Base-by-base conservation (phyloP, 768 basidiomycete genomes). In the Boletus rex-veris region DNA sequence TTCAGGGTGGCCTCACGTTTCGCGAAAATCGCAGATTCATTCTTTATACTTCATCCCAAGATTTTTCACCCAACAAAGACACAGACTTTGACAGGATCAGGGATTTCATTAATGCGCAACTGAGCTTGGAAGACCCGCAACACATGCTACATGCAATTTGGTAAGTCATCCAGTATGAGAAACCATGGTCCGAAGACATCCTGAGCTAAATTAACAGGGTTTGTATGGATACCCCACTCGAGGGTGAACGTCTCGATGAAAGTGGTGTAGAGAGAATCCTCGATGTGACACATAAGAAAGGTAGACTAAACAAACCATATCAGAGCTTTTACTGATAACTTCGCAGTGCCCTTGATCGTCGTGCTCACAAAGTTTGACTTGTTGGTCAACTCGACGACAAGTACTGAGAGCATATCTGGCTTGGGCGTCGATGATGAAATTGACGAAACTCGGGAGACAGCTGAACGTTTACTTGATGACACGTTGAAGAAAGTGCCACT, bases 201-300 rank as follows among this genome's bases (percentile, higher is more conserved):
- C 37, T 50, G 26, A 45, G 19, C 15, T 6, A 5, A 28, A 5
- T 43, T 21, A 16, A 33, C 10, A 55, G 54, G 54, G 16, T 55
- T n/a, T 55, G 54, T 35, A 40, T 55, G 19, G 26, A 41, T 12
- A 52, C 50, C 9, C 54, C 54, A 19, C 49, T 28, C n/a, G n/a
- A 38, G 1, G 54, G 54, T 3, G 54, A 52, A 26, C 54, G 54
- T 28, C 49, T 55, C n/a, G 26, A 15, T 21, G 54, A 55, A 45
- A 55, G 14, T 36, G 54, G 54, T 8, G 33, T 55, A n/a, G 54
- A 55, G 50, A 51, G 44, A 40, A 30, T 55, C 35, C 39, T 55
- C 14, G 50, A 41, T 1, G 45, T 52, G 39, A 39, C 54, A 11
- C 28, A 55, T n/a, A 52, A 52, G 33, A 52, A 52, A 30, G 26